Conservation (phyloP, 768 basidiomycete genomes). For the Kwoniella dendrophila region DNA sequence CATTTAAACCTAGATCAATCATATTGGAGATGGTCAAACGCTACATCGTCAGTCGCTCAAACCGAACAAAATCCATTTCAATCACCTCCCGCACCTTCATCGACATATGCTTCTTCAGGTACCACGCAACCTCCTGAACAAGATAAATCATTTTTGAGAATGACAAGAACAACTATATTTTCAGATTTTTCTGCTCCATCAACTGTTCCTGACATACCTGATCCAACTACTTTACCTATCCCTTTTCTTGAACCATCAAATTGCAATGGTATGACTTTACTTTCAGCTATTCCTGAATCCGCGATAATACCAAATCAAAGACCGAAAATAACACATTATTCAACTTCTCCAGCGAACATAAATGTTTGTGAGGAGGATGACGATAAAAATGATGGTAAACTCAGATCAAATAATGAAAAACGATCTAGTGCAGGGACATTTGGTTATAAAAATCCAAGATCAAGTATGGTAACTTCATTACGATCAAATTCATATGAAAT, state of each 20-base stretch:
- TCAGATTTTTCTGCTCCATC: conserved; percentile 25
- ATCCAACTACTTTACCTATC: conserved; percentile 12
- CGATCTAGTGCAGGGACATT: conserved; percentile 23
- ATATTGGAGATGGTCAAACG: conserved; percentile 15
- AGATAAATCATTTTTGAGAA: conserved; percentile 14
- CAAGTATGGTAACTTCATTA: conserved; percentile 8
- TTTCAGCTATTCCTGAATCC: conserved; percentile 20
- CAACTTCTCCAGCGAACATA: neutral
- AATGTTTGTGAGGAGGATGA: neutral
- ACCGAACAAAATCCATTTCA: neutral
- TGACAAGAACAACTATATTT: conserved; percentile 19
- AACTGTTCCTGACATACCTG: conserved; percentile 18
- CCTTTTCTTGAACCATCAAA: conserved; percentile 14
- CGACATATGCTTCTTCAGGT: conserved; percentile 4
- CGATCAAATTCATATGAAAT: neutral
- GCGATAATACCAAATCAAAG: neutral
- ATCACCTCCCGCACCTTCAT: neutral
- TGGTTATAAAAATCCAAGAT: conserved; percentile 13
- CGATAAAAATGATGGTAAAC: too few relatives aligned
- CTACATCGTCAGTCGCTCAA: conserved; percentile 16
- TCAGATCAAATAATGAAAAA: neutral
- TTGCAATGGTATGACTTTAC: conserved; percentile 1
- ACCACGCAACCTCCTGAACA: conserved; percentile 3
- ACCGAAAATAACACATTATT: neutral
- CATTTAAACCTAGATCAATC: conserved; percentile 1